Conservation (phyloP, 202 grass and related monocot species). For the Saccharum hybrid region DNA sequence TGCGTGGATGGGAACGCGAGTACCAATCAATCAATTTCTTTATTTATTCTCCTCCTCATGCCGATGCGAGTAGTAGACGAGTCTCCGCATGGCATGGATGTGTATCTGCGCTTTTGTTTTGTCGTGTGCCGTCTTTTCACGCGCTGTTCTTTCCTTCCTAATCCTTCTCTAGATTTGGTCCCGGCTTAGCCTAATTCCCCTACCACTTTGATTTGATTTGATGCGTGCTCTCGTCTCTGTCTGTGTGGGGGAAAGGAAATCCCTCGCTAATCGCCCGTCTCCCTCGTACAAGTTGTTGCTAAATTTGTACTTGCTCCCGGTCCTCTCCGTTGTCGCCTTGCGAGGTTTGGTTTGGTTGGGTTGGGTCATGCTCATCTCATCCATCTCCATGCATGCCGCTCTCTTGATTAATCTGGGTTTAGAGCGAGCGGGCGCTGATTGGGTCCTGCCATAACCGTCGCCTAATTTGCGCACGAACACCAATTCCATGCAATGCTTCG, state of each 20-base stretch:
- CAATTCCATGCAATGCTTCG: neutral
- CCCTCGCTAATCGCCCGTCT: neutral
- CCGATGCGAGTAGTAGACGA: no score
- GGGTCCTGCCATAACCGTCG: constrained; percentile 23
- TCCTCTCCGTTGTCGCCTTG: constrained; percentile 52
- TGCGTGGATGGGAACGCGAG: neutral
- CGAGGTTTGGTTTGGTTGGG: neutral
- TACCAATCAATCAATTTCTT: constrained; percentile 6
- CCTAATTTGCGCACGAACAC: constrained; percentile 31
- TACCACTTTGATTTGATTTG: neutral
- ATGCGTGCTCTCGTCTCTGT: neutral
- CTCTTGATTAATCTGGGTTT: neutral
- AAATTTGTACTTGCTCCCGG: constrained; percentile 33
- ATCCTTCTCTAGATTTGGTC: constrained; percentile 31
- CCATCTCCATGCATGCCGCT: neutral
- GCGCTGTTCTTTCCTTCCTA: neutral
- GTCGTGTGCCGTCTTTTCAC: constrained; percentile 62
- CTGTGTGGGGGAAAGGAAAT: neutral
- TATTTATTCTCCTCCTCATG: neutral
- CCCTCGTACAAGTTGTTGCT: neutral
- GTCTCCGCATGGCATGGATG: neutral
- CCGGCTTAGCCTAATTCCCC: constrained; percentile 18
- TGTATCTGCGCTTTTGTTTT: constrained; percentile 53
- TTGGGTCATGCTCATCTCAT: neutral
- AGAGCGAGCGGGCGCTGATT: neutral